phyloP scores from a whole-genome alignment of 768 basidiomycete genomes.

The Hygrophoropsis aurantiaca region DNA sequence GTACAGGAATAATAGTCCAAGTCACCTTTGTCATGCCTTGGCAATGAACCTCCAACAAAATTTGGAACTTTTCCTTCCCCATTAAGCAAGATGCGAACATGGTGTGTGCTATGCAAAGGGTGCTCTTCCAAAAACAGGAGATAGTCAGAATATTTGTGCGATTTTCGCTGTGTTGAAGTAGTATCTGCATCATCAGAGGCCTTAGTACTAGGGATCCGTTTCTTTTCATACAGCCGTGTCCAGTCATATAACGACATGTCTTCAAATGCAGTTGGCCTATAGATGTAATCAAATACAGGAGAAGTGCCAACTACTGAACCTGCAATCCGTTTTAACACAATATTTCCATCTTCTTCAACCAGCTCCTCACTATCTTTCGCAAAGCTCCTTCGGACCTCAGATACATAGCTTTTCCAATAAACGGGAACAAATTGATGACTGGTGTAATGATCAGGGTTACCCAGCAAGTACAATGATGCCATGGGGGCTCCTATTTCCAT shows the following conservation, averaged over 20 bases:
- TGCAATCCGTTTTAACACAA: too few relatives aligned
- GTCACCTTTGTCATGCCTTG: constrained; percentile 23
- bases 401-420: constrained; percentile 33
- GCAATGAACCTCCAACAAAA: constrained; percentile 28
- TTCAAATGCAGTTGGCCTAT: constrained; percentile 15
- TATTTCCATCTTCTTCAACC: constrained; percentile 11
- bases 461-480: constrained; percentile 33
- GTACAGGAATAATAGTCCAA: constrained; percentile 13
- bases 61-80: constrained; percentile 19
- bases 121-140: constrained; percentile 20
- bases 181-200: too few relatives aligned
- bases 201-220: too few relatives aligned
- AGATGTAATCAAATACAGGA: constrained; percentile 33
- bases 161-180: too few relatives aligned
- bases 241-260: constrained; percentile 28
- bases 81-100: constrained; percentile 6
- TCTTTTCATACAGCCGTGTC: too few relatives aligned
- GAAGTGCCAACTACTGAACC: constrained; percentile 23
- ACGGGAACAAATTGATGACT: constrained; percentile 32
- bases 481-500: constrained; percentile 38
- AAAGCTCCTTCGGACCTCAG: constrained; percentile 20
- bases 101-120: constrained; percentile 24
- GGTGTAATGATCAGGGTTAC: constrained; percentile 39
- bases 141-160: too few relatives aligned
- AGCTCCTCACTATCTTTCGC: background rate